Percentiles rank a stretch among this genome's conserved stretches.
Conservation (phyloP, 768 basidiomycete species). For the Suillus placidus region DNA sequence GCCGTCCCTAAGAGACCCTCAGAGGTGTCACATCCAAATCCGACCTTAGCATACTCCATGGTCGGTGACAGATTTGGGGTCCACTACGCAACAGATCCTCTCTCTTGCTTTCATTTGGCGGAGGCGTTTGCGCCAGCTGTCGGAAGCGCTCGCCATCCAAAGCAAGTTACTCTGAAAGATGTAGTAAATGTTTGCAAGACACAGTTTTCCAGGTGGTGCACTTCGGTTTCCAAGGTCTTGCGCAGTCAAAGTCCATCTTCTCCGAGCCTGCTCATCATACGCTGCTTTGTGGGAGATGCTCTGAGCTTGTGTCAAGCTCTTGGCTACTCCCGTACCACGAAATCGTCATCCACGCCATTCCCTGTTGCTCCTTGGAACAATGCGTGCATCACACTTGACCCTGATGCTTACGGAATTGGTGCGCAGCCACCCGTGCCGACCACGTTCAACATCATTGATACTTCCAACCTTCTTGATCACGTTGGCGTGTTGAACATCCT, state of each 20-base stretch:
- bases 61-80: slow-evolving; percentile 25
- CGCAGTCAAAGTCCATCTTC: neutral
- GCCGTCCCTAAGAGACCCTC: slow-evolving; percentile 22
- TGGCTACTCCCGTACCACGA: slow-evolving; percentile 12
- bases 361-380: slow-evolving; percentile 26
- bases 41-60: slow-evolving; percentile 32
- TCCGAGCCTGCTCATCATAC: slow-evolving; percentile 20
- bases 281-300: slow-evolving; percentile 35
- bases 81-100: slow-evolving; percentile 35
- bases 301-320: slow-evolving; percentile 33
- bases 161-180: neutral
- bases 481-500: slow-evolving; percentile 34
- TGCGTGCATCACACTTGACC: slow-evolving; percentile 26
- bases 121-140: slow-evolving; percentile 22
- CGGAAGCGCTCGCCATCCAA: neutral
- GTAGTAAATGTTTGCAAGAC: slow-evolving; percentile 12
- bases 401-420: slow-evolving; percentile 20
- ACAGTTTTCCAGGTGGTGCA: slow-evolving; percentile 34
- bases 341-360: slow-evolving; percentile 22
- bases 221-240: slow-evolving; percentile 21
- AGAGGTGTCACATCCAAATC: slow-evolving; percentile 26
- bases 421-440: slow-evolving; percentile 26
- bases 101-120: slow-evolving; percentile 35
- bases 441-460: slow-evolving; percentile 35
- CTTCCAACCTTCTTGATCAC: slow-evolving; percentile 35